Conservation (phyloP, 1,139 yeast species). For the Yamadazyma diospyri region DNA sequence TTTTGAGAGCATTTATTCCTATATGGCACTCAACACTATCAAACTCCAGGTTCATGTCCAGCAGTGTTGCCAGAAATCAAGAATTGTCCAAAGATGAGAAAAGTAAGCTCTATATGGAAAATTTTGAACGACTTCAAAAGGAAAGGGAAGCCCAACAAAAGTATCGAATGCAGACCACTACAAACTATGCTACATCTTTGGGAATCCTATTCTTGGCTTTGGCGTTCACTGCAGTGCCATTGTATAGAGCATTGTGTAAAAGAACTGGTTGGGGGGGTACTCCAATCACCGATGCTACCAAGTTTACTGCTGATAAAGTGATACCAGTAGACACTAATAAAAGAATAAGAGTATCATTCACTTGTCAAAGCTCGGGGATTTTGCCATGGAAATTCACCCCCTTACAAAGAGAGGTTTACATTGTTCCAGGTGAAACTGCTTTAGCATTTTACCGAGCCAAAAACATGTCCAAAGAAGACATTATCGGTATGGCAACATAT, state of each 20-base stretch:
- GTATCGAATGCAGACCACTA: slow-evolving; percentile 48
- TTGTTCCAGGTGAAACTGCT: slow-evolving; percentile 97
- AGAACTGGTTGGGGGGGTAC: slow-evolving; percentile 96
- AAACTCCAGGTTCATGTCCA: no score
- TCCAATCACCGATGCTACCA: slow-evolving; percentile 80
- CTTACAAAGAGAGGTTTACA: slow-evolving; percentile 88
- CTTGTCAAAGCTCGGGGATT: slow-evolving; percentile 87
- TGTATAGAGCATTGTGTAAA: slow-evolving; percentile 88
- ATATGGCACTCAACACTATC: no score
- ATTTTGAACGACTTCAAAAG: slow-evolving; percentile 14
- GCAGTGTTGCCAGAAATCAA: not conserved
- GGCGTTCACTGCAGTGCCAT: slow-evolving; percentile 88
- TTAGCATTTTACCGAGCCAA: slow-evolving; percentile 92
- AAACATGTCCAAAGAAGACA: slow-evolving; percentile 80
- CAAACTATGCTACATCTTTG: slow-evolving; percentile 70
- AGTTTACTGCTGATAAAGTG: slow-evolving; percentile 82
- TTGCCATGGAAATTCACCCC: slow-evolving; percentile 97
- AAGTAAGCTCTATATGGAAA: slow-evolving; percentile 15
- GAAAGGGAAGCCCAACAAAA: slow-evolving; percentile 30
- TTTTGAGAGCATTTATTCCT: no score
- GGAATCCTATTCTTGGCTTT: slow-evolving; percentile 73
- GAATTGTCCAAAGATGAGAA: slow-evolving; percentile 13
- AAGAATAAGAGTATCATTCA: slow-evolving; percentile 77
- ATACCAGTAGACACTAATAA: slow-evolving; percentile 85
- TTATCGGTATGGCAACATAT: slow-evolving; percentile 97